These are phyloP conservation scores for Naganishia liquefaciens DNA, from an alignment of 1,284 basidiomycete species.

Conservation along the genomic window DNA sequence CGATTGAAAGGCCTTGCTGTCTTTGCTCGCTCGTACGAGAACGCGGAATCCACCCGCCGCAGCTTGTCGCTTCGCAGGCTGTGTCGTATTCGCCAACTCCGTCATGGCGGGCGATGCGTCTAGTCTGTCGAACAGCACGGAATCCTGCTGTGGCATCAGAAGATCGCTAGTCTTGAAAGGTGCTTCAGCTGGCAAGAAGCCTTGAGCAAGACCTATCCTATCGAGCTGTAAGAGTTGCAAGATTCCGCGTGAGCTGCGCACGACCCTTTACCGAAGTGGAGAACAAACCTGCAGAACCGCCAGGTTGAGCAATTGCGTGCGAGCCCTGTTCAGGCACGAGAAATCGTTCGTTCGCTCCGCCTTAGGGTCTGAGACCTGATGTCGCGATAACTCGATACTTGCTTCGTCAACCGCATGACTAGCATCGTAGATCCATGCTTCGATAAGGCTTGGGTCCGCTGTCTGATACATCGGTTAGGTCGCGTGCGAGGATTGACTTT, in stretches of 20 bases:
- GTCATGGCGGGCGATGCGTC: constrained; percentile 34
- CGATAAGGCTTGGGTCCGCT: constrained; percentile 72
- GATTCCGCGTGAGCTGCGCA: constrained; percentile 27
- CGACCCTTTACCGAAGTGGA: background rate
- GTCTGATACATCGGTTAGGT: background rate
- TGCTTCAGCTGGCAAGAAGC: constrained; percentile 68
- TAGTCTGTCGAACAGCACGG: constrained; percentile 46
- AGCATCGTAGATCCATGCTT: constrained; percentile 92
- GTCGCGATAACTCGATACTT: constrained; percentile 15
- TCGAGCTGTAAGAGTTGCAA: constrained; percentile 64
- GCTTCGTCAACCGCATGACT: constrained; percentile 51
- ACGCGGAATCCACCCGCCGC: background rate
- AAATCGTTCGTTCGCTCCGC: constrained; percentile 52
- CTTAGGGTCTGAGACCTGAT: constrained; percentile 46
- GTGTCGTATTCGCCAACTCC: background rate
- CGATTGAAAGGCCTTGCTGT: constrained; percentile 26
- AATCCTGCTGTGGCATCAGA: constrained; percentile 49
- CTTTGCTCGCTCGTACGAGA: constrained; percentile 15
- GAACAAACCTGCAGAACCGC: constrained; percentile 71
- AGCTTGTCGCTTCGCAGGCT: background rate
- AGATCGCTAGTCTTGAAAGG: constrained; percentile 61
- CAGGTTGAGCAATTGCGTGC: constrained; percentile 48
- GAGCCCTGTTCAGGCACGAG: constrained; percentile 15
- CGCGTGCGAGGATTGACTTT: background rate
- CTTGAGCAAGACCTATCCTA: constrained; percentile 69